Evolutionary conservation across 305 asterid species (phyloP).

Genomic region (Fraxinus dipetala): DNA sequence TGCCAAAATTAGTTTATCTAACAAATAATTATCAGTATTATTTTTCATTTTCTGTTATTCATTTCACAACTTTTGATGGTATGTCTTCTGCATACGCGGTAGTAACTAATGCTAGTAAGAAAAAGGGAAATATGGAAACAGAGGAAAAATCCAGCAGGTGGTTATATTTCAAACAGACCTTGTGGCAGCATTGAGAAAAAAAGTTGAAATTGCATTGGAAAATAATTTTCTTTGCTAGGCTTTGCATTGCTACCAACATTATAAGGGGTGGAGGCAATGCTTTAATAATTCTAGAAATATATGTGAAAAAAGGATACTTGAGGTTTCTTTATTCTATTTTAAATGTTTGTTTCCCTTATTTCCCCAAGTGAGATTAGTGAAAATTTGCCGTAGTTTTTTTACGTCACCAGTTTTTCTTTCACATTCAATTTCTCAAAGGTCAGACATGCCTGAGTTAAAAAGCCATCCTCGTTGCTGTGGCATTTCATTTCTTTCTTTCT

Average conservation of each 20-base stretch:
- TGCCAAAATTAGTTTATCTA: not conserved
- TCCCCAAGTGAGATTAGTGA: not conserved
- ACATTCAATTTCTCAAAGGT: not conserved
- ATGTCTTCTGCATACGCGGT: not conserved
- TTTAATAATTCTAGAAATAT: not conserved
- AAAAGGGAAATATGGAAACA: not conserved
- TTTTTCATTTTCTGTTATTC: not conserved
- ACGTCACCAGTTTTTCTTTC: not conserved
- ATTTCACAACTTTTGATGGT: not conserved
- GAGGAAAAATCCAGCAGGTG: not conserved
- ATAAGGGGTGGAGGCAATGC: not conserved
- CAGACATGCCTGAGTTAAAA: not conserved
- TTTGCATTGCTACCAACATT: not conserved
- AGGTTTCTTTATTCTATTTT: not conserved
- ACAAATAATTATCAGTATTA: not conserved
- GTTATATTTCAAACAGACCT: not conserved
- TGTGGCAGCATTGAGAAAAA: not conserved
- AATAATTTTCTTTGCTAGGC: not conserved
- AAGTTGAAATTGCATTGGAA: not conserved
- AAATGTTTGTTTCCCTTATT: not conserved
- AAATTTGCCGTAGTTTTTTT: not conserved
- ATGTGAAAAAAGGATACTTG: not conserved
- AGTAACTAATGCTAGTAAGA: not conserved
- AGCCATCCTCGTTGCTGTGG: not conserved
- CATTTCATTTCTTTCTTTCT: not conserved